Percentiles rank a stretch among this genome's conserved stretches.
These are phyloP conservation scores for Nemania serpens DNA, from an alignment of 2,329 filamentous ascomycete species.

Conservation along the genomic window DNA sequence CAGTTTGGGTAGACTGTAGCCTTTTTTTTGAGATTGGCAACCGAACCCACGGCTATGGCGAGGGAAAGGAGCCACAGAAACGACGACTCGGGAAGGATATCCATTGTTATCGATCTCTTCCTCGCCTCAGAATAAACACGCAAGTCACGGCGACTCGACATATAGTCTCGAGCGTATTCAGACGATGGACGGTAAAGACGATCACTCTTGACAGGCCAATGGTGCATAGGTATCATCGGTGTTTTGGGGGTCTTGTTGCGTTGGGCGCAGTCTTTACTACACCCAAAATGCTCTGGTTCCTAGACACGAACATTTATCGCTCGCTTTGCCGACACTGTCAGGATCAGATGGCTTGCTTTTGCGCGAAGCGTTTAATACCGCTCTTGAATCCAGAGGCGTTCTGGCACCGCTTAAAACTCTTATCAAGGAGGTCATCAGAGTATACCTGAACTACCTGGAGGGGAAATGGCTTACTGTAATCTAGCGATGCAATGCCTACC, in stretches of 20 bases:
- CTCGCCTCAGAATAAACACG: neutral
- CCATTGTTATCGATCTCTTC: neutral
- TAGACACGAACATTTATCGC: neutral
- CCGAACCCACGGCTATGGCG: no score
- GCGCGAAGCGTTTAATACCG: neutral
- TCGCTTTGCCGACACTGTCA: slow-evolving; percentile 1
- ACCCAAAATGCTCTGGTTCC: neutral
- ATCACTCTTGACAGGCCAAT: slow-evolving; percentile 1
- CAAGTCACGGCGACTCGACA: neutral
- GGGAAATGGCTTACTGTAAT: slow-evolving; percentile 9
- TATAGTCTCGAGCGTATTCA: neutral
- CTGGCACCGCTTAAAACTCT: neutral
- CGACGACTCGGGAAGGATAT: neutral
- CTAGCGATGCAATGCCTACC: slow-evolving; percentile 16
- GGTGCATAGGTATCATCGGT: slow-evolving; percentile 15
- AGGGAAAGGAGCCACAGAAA: neutral
- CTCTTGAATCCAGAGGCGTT: slow-evolving; percentile 9
- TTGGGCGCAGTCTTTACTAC: neutral
- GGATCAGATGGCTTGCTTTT: slow-evolving; percentile 7
- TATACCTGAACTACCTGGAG: neutral
- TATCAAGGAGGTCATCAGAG: neutral
- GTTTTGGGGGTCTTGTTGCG: slow-evolving; percentile 13
- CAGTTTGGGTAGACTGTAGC: neutral
- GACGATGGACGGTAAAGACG: slow-evolving; percentile 1
- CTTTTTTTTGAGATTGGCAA: no score